Evolutionary conservation across 441 rosid species (phyloP).

Genomic region (Rhodomyrtus psidioides): DNA sequence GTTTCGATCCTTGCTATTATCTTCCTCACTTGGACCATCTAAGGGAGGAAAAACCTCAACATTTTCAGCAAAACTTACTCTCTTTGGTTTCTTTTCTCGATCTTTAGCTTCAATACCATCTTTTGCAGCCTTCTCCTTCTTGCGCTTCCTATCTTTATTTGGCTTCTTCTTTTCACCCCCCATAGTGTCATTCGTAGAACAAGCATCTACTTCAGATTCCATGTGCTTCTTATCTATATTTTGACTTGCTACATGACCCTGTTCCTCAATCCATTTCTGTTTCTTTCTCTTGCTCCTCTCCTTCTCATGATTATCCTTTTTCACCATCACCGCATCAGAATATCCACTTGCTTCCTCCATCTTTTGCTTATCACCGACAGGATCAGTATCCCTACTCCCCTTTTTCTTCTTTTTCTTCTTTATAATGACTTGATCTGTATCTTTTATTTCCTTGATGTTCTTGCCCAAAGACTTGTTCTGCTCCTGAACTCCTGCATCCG

Average conservation of each 20-base stretch:
- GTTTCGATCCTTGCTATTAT: conserved; percentile 2
- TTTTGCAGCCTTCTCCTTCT: not conserved
- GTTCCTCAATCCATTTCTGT: not conserved
- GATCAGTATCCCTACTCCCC: not conserved
- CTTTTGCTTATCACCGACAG: not conserved
- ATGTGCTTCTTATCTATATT: not conserved
- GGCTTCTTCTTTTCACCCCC: not conserved
- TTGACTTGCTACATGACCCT: not conserved
- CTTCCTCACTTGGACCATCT: conserved; percentile 13
- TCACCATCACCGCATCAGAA: not conserved
- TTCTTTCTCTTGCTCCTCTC: conserved; percentile 2
- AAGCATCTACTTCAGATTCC: not conserved
- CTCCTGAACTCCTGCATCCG: not conserved
- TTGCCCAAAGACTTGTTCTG: too few relatives aligned
- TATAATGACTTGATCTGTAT: conserved; percentile 2
- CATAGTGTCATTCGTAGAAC: not conserved
- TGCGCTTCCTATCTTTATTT: not conserved
- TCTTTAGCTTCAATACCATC: conserved; percentile 4
- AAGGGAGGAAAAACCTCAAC: conserved; percentile 45
- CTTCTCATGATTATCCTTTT: not conserved
- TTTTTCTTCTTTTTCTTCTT: not conserved
- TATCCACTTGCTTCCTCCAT: not conserved
- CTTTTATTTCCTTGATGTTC: not conserved
- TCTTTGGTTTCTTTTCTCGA: conserved; percentile 30
- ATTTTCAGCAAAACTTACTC: conserved; percentile 50